Evolutionary conservation across 768 basidiomycete genomes (phyloP), one percentile per base, ranked within the genome.

Genomic region (Pulveroboletus sp.): DNA sequence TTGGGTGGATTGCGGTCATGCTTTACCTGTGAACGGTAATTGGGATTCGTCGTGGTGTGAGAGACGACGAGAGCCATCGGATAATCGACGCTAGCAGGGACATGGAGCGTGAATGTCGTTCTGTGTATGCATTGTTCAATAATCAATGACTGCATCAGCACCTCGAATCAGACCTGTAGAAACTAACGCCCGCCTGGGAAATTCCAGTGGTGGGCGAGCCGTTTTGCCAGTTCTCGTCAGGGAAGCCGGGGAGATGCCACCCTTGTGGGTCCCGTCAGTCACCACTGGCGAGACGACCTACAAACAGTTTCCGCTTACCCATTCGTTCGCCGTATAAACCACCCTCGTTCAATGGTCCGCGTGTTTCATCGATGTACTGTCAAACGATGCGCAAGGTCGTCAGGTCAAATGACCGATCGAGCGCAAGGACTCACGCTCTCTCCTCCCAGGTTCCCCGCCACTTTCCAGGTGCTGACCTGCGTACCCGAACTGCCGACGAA

Each of bases 321-420:
- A 76, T 73, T 16, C 81, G 73, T 61, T 83, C 81, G 13, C 68
- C 79, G 48, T 73, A 80, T 2, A 81, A 58, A 2, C 81, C 81
- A 9, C 82, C 82, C 60, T 81, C 80, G 52, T 83, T 82, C 48
- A 79, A 63, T n/a, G 78, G 71, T 6, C 81, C 81, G 16, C 82
- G 74, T 20, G 68, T 65, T 19, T 49, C 69, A 58, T 83, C 81
- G 26, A 64, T 61, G 54, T 76, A 78, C 75, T 78, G 23, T n/a
- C 42, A 2, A 32, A 38, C 6, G 31, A 29, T 29, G 19, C 24
- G 23, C 38, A 11, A 36, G 20, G 9, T 20, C 23, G 27, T 50
- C 22, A 19, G 17, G 2, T 48, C 40, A 43, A 12, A 26, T 13
- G 6, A 32, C 16, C n/a, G 8, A 40, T 27, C 20, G 9, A 14